Base-by-base conservation (phyloP, 495 filamentous ascomycete genomes). In the Copromyces sp. region DNA sequence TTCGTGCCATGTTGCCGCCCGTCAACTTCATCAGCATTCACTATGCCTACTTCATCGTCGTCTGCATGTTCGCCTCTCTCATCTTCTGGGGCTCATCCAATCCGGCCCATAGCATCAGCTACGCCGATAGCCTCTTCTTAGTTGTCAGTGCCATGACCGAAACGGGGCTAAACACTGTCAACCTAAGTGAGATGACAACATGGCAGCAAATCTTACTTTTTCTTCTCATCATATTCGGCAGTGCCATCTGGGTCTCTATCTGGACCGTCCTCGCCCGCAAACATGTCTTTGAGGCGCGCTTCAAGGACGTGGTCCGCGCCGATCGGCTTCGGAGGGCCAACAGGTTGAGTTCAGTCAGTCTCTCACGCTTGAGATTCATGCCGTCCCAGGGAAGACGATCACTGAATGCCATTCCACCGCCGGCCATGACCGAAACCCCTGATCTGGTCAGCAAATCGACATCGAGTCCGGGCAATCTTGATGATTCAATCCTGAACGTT, bases 151-250 rank as follows among this genome's bases (percentile, higher is more conserved):
- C 93, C 35, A 95, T 95, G 88, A 94, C 93, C 17, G 86, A 90
- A 69, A 91, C 94, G 40, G 91, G 91, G 0, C 82, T 94, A 40
- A 93, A 92, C 72, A 92, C 89, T 32, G 86, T 90, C 79, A 72
- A 77, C 78, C 72, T 90, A 71, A 92, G 89, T 70, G 83, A 88
- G 68, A 82, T 97, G 74, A 95, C 92, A 45, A 91, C 89, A 2
- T 92, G 90, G 78, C 94, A 97, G 77, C 94, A 97, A 77, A 79
- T 87, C 11, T 77, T 95, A 17, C 85, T 96, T 12, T 95, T 93
- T 79, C 29, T 90, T 5, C 83, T 94, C 69, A 90, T 94, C 39
- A 85, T 94, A 69, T 78, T 94, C 16, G 93, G 93, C 4, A 90
- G 90, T 53, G 86, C 89, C 17, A 90, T 92, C 35, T 90, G 87